phyloP scores from a whole-genome alignment of 1,284 basidiomycete species.

The Microbotryomycetes sp. region DNA sequence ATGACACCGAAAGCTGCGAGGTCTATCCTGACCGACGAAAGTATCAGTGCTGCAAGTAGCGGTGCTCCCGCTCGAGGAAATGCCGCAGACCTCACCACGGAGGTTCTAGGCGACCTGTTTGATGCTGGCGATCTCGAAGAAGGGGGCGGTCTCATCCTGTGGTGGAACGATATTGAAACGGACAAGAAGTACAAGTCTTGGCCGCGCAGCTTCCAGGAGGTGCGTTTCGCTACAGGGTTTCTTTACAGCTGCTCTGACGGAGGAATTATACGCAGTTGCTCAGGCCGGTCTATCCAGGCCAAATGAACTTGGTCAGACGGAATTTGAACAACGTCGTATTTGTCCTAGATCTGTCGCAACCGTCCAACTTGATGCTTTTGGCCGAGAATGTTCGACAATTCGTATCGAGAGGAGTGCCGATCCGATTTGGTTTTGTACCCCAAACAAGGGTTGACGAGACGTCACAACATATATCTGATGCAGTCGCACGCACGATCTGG shows the following conservation, averaged over 20 bases:
- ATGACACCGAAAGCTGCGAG: slow-evolving; percentile 59
- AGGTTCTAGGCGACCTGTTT: slow-evolving; percentile 64
- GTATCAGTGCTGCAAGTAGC: slow-evolving; percentile 20
- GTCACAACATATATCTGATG: neutral
- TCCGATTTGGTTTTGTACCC: slow-evolving; percentile 78
- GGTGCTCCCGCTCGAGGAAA: slow-evolving; percentile 10
- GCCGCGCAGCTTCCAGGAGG: slow-evolving; percentile 20
- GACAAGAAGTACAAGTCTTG: slow-evolving; percentile 54
- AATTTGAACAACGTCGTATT: slow-evolving; percentile 78
- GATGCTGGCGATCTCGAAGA: slow-evolving; percentile 83
- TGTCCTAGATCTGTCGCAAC: slow-evolving; percentile 65
- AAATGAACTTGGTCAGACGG: slow-evolving; percentile 59
- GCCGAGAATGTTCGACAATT: slow-evolving; percentile 57
- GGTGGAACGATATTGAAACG: slow-evolving; percentile 84
- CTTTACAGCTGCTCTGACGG: neutral
- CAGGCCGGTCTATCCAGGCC: slow-evolving; percentile 63
- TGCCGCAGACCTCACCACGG: slow-evolving; percentile 37
- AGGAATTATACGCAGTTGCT: slow-evolving; percentile 64
- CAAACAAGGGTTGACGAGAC: slow-evolving; percentile 36
- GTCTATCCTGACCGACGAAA: slow-evolving; percentile 49
- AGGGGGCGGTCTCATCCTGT: slow-evolving; percentile 62
- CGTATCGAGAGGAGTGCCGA: slow-evolving; percentile 62
- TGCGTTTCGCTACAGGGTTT: neutral
- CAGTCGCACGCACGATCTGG: slow-evolving; percentile 67
- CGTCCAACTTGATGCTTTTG: slow-evolving; percentile 56